These are phyloP conservation scores for Clavispora santaluciae DNA, from an alignment of 805 yeast species.

Conservation along the genomic window DNA sequence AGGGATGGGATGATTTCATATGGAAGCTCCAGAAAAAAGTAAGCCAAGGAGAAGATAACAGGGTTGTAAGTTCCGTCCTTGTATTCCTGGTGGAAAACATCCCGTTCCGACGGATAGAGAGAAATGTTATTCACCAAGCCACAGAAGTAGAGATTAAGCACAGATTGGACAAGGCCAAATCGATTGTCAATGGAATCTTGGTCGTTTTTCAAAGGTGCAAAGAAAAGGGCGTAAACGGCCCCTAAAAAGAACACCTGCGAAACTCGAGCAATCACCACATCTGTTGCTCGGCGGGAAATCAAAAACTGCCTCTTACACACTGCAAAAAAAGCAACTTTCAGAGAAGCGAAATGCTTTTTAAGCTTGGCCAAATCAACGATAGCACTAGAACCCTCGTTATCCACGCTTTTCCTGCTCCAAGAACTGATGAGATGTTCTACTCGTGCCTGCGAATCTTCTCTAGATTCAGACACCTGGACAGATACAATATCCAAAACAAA, in stretches of 20 bases:
- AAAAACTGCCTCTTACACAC: constrained; percentile 29
- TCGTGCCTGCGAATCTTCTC: constrained; percentile 18
- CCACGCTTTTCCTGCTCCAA: no score
- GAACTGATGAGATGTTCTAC: constrained; percentile 20
- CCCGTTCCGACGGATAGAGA: constrained; percentile 67
- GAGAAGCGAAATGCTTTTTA: constrained; percentile 19
- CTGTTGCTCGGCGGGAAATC: constrained; percentile 38
- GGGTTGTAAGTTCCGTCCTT: constrained; percentile 68
- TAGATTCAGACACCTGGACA: constrained; percentile 24
- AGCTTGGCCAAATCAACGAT: constrained; percentile 39
- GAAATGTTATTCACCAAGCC: constrained; percentile 79
- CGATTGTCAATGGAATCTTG: constrained; percentile 57
- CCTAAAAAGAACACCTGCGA: constrained; percentile 63
- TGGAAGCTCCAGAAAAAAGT: constrained; percentile 61
- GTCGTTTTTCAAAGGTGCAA: constrained; percentile 37
- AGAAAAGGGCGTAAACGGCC: constrained; percentile 61
- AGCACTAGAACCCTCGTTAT: no score
- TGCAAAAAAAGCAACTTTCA: constrained; percentile 24
- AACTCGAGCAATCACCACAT: constrained; percentile 58
- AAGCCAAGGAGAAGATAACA: constrained; percentile 56
- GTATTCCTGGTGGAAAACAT: constrained; percentile 74
- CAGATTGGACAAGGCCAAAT: constrained; percentile 72
- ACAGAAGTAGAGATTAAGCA: constrained; percentile 65
- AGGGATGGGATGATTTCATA: constrained; percentile 57
- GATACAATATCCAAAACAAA: constrained; percentile 67